Conservation (phyloP, 2,329 filamentous ascomycete species). For the Botrytis porri region DNA sequence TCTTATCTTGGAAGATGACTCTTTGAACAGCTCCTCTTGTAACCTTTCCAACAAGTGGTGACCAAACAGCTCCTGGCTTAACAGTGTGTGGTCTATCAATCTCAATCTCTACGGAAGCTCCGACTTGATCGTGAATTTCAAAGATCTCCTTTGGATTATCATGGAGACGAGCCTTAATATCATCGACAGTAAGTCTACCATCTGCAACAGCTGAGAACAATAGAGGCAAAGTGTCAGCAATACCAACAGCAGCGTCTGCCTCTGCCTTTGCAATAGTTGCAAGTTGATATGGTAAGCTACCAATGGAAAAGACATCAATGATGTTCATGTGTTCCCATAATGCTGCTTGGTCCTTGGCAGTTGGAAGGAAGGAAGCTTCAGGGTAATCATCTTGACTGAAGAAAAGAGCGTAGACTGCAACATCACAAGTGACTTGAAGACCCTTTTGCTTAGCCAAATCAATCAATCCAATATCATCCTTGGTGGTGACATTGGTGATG, state of each 20-base stretch:
- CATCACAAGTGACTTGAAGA: slow-evolving; percentile 78
- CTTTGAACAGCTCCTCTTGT: slow-evolving; percentile 70
- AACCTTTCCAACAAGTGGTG: slow-evolving; percentile 66
- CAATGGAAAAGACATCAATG: slow-evolving; percentile 77
- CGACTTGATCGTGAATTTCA: slow-evolving; percentile 76
- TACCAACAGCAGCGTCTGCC: slow-evolving; percentile 61
- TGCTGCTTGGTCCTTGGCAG: slow-evolving; percentile 64
- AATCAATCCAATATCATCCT: slow-evolving; percentile 75
- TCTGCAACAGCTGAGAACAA: slow-evolving; percentile 74
- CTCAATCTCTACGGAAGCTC: slow-evolving; percentile 71
- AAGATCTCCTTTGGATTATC: slow-evolving; percentile 80
- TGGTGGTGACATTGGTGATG: slow-evolving; percentile 76
- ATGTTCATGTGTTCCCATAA: slow-evolving; percentile 70
- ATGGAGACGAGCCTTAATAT: slow-evolving; percentile 68
- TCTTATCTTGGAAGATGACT: slow-evolving; percentile 72
- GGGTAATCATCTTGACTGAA: slow-evolving; percentile 69
- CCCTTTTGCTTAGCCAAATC: slow-evolving; percentile 77
- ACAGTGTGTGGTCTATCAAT: slow-evolving; percentile 68
- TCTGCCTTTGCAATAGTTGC: slow-evolving; percentile 54
- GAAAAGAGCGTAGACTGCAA: slow-evolving; percentile 77
- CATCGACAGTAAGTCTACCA: slow-evolving; percentile 69
- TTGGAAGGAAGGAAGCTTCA: slow-evolving; percentile 63
- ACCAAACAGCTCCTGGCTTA: slow-evolving; percentile 55
- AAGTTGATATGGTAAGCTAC: slow-evolving; percentile 74
- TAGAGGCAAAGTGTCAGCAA: slow-evolving; percentile 70